These are phyloP conservation scores for Bifiguratus adelaidae DNA, from an alignment of 192 early-diverging fungal genomes.

Conservation along the genomic window DNA sequence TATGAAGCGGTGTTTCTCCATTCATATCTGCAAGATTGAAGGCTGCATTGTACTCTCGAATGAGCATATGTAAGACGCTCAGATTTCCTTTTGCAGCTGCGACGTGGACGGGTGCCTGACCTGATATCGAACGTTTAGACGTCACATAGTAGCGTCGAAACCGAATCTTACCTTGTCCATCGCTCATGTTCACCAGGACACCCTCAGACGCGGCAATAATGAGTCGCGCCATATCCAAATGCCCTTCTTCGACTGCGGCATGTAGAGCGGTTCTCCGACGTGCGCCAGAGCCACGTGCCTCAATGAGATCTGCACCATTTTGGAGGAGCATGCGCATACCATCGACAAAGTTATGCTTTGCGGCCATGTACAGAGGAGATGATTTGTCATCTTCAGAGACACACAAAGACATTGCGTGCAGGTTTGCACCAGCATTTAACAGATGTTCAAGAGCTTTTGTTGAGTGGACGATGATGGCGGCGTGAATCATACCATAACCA, in stretches of 20 bases:
- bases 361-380: constrained; percentile 18
- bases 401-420: constrained; percentile 14
- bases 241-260: constrained; percentile 6
- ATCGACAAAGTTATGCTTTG: constrained; percentile 15
- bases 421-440: constrained; percentile 20
- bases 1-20: constrained; percentile 17
- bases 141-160: neutral
- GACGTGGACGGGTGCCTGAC: constrained; percentile 16
- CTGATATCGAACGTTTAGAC: neutral
- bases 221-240: neutral
- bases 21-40: constrained; percentile 8
- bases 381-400: constrained; percentile 18
- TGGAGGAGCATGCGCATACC: constrained; percentile 18
- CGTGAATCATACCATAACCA: constrained; percentile 24
- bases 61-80: constrained; percentile 7
- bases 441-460: constrained; percentile 9
- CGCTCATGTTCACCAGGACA: neutral
- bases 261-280: constrained; percentile 11
- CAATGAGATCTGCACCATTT: constrained; percentile 11
- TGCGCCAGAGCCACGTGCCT: constrained; percentile 6
- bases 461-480: constrained; percentile 11
- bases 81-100: constrained; percentile 17
- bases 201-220: constrained; percentile 1
- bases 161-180: neutral
- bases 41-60: constrained; percentile 5